Conservation (phyloP, 371 early-diverging fungal genomes). For the Mortierella sp. region DNA sequence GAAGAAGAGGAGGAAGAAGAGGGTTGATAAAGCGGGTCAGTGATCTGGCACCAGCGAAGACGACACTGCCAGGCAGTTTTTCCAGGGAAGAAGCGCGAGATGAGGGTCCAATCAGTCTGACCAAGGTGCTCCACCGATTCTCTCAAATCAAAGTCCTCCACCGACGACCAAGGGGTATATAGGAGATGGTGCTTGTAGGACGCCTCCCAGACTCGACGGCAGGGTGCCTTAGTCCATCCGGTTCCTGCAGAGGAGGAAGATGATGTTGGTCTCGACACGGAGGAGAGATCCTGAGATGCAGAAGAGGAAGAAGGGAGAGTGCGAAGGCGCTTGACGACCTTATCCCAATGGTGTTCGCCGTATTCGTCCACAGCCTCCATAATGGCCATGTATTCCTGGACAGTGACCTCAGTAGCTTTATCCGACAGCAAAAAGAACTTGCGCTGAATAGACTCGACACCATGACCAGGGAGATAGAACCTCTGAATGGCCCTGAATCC, state of each 20-base stretch:
- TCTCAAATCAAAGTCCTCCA: constrained; percentile 46
- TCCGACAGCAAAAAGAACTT: constrained; percentile 53
- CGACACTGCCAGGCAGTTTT: constrained; percentile 53
- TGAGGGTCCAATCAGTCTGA: constrained; percentile 24
- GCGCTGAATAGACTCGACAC: constrained; percentile 13
- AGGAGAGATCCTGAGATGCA: not conserved
- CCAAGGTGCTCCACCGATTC: constrained; percentile 26
- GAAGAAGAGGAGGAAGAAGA: not conserved
- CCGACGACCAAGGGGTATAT: constrained; percentile 40
- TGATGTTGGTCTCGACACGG: not conserved
- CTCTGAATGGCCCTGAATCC: constrained; percentile 39
- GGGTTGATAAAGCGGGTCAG: constrained; percentile 13
- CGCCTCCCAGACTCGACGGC: constrained; percentile 52
- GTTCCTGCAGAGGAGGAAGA: not conserved
- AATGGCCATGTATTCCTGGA: constrained; percentile 50
- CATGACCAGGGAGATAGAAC: constrained; percentile 35
- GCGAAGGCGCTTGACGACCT: constrained; percentile 30
- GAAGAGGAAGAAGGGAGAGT: not conserved
- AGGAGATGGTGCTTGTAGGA: constrained; percentile 44
- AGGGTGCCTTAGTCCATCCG: constrained; percentile 53
- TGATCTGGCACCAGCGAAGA: constrained; percentile 54
- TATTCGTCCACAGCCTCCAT: constrained; percentile 46
- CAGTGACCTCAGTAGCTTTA: constrained; percentile 40
- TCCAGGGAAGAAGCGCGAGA: constrained; percentile 52
- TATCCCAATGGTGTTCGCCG: constrained; percentile 48